Evolutionary conservation across 2,329 filamentous ascomycete genomes (phyloP), one percentile per base, ranked within the genome.

Genomic region (Penicillium sp.): DNA sequence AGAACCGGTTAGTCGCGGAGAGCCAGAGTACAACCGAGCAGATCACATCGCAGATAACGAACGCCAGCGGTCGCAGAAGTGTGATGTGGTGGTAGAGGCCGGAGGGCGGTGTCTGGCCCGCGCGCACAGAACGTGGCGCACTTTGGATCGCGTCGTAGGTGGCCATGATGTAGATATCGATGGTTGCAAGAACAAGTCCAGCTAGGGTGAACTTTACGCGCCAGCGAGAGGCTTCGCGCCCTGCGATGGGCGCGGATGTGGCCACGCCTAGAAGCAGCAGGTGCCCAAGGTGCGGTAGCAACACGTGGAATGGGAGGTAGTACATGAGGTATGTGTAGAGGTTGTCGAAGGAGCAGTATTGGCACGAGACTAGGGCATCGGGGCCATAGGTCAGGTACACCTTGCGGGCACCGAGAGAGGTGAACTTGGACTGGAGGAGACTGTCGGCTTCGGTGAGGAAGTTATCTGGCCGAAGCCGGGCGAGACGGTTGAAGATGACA

Each of bases 371-470:
- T 38, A 97, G 73, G 9, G 88, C 85, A 35, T 84, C 81, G 0
- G 92, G 90, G 2, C 94, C 94, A 75, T 86, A 95, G 58, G 89
- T 86, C 52, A 95, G 82, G 77, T 97, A 97, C 8, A 96, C 80
- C 58, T 94, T 83, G 54, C 90, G 84, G 48, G 88, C 89, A 64
- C 91, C 86, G 54, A 88, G 77, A 59, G 84, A 88, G 64, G 85
- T 83, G 70, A 97, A 87, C 66, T 87, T 87, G 27, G 79, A 76
- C 52, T 86, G 83, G 10, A 97, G 81, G 25, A 81, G 76, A 50
- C 84, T 80, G 75, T 97, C 93, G 13, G 73, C 71, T 0, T 68
- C 63, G 2, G 77, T 81, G 54, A 83, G 74, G 17, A 70, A 64
- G 19, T 74, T 74, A 7, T 71, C 65, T 0, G 77, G 75, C 17